Conservation (phyloP, 345 rosid species). For the Dipteronia sinensis region DNA sequence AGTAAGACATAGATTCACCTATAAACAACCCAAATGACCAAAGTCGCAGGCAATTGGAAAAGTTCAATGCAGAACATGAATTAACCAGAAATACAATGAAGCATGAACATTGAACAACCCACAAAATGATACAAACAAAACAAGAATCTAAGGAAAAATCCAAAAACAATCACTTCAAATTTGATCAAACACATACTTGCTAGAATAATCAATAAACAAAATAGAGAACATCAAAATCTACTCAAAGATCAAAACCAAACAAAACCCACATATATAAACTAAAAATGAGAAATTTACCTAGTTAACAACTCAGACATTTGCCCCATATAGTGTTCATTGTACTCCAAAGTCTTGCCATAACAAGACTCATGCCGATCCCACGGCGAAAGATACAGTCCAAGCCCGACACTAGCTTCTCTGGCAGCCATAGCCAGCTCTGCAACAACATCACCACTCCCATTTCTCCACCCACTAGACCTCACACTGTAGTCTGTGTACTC, state of each 20-base stretch:
- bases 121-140: background rate
- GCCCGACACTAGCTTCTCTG: conserved; percentile 49
- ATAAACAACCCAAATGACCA: background rate
- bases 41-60: background rate
- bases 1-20: background rate
- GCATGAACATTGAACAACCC: background rate
- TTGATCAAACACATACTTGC: background rate
- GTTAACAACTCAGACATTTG: conserved; percentile 88
- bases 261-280: background rate
- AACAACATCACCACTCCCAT: conserved; percentile 74
- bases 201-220: background rate
- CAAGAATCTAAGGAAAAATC: background rate
- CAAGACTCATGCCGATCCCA: conserved; percentile 85
- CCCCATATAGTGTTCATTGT: conserved; percentile 82
- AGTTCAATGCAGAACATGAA: background rate
- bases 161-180: background rate
- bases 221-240: background rate
- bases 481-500: conserved; percentile 78
- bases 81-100: background rate
- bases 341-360: conserved; percentile 80
- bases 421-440: conserved; percentile 70
- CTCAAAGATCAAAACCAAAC: too few relatives aligned
- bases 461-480: conserved; percentile 62
- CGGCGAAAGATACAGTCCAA: conserved; percentile 84
- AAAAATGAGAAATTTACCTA: conserved; percentile 39